Evolutionary conservation across 1,139 yeast genomes (phyloP).

Genomic region (Saccharomyces hybrid): DNA sequence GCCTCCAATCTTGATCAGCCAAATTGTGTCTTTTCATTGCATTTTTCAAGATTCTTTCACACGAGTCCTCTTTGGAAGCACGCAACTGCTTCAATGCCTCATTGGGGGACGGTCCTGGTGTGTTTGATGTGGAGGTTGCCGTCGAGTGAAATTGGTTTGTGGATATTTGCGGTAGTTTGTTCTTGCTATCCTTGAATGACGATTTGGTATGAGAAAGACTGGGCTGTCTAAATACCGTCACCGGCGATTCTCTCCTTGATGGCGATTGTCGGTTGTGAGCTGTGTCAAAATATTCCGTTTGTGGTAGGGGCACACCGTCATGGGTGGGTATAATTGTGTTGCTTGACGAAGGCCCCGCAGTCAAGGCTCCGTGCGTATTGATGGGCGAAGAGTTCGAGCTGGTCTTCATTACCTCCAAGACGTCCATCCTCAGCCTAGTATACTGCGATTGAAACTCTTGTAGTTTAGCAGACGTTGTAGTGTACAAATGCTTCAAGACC

Average conservation of each 20-base stretch:
- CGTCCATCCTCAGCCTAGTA: constrained; percentile 25
- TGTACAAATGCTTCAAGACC: constrained; percentile 22
- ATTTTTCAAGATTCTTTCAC: constrained; percentile 79
- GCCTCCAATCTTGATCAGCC: constrained; percentile 76
- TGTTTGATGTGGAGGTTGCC: constrained; percentile 2
- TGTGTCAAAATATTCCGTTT: constrained; percentile 2
- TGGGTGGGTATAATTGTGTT: background rate
- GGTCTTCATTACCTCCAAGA: constrained; percentile 25
- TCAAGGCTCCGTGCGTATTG: constrained; percentile 2
- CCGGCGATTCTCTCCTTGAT: constrained; percentile 1
- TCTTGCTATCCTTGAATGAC: background rate
- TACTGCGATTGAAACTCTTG: constrained; percentile 29
- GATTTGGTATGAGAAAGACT: background rate
- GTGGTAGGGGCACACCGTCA: background rate
- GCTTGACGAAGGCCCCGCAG: constrained; percentile 1
- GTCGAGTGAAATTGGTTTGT: constrained; percentile 4
- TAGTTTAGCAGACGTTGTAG: constrained; percentile 21
- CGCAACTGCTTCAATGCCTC: constrained; percentile 83
- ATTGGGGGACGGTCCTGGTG: constrained; percentile 20
- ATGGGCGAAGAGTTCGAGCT: background rate
- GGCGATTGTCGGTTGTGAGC: constrained; percentile 1
- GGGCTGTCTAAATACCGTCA: background rate
- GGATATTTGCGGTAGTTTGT: background rate
- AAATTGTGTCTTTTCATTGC: constrained; percentile 85
- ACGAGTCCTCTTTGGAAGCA: constrained; percentile 88